Evolutionary conservation across 1,284 basidiomycete species (phyloP), one percentile per base, ranked within the genome.

Genomic region (Ustilago trichophora): DNA sequence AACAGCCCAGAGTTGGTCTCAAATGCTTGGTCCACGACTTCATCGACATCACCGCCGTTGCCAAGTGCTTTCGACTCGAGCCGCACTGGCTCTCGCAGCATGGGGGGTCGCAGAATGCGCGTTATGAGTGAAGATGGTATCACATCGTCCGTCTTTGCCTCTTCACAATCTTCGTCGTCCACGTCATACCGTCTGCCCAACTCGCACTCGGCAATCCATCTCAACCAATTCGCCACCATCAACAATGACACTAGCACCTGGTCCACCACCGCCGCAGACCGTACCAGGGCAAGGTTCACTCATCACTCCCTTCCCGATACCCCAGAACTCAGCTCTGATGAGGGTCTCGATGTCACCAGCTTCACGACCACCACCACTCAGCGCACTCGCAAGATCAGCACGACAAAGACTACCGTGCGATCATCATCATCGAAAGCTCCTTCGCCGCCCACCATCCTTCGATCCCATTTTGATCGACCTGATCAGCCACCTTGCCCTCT

Each of bases 121-220:
- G 58, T 73, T 4, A 55, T 72, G 58, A 75, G 71, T 31, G 68
- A 74, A 33, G 73, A 73, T 27, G 72, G 63, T 12, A 54, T 60
- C 18, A 34, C 42, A 16, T 42, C 56, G 1, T 40, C 55, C 13
- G 5, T 54, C 40, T 52, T 49, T 24, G 38, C 66, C n/a, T 51
- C 43, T 0, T 12, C 41, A 3, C 54, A 57, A 3, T 15, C 38
- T 3, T 42, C 49, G 1, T 35, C 43, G 5, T 40, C 46, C 4
- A 31, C 45, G 2, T 36, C 56, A 0, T 55, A 49, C n/a, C 60
- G 53, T 11, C 40, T 64, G 19, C 54, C 53, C 13, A 46, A 26
- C 19, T 64, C 60, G 34, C 45, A 53, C 10, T 64, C 60, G 11
- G 53, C 54, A 7, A 37, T 47, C n/a, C 54, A 57, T 24, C 49